phyloP scores from a whole-genome alignment of 345 rosid species.

The Lepidium africanum region DNA sequence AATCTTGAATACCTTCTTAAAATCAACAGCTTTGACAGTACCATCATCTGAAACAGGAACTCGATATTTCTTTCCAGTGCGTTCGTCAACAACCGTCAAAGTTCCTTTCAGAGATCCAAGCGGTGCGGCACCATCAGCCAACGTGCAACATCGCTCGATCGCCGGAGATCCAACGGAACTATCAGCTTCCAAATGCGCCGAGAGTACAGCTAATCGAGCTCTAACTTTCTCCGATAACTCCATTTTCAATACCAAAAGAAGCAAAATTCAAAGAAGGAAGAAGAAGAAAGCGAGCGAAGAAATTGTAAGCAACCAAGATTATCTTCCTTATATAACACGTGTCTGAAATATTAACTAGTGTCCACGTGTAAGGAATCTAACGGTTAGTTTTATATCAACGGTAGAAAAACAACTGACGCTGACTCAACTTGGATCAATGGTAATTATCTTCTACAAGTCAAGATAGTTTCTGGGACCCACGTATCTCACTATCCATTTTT shows the following conservation, averaged over 20 bases:
- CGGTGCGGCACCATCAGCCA: slow-evolving; percentile 38
- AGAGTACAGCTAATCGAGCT: slow-evolving; percentile 68
- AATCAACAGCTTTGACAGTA: slow-evolving; percentile 70
- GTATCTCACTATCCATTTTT: background rate
- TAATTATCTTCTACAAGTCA: background rate
- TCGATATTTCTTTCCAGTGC: slow-evolving; percentile 60
- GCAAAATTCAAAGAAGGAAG: background rate
- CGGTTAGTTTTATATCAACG: background rate
- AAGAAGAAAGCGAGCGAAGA: slow-evolving; percentile 12
- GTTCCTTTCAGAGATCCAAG: slow-evolving; percentile 47
- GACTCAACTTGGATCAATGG: background rate
- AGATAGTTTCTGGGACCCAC: background rate
- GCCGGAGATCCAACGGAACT: slow-evolving; percentile 10
- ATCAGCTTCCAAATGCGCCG: slow-evolving; percentile 43
- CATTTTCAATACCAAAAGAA: background rate
- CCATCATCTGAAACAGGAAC: slow-evolving; percentile 55
- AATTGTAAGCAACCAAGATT: background rate
- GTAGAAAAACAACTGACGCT: background rate
- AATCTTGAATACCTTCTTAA: slow-evolving; percentile 53
- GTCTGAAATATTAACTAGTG: background rate
- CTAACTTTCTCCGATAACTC: slow-evolving; percentile 26
- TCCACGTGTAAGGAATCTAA: background rate
- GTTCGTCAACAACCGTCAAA: slow-evolving; percentile 64
- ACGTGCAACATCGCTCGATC: slow-evolving; percentile 47
- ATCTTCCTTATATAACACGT: background rate